Base-by-base conservation (phyloP, 176 grass and related monocot species). In the Triticum turgidum region DNA sequence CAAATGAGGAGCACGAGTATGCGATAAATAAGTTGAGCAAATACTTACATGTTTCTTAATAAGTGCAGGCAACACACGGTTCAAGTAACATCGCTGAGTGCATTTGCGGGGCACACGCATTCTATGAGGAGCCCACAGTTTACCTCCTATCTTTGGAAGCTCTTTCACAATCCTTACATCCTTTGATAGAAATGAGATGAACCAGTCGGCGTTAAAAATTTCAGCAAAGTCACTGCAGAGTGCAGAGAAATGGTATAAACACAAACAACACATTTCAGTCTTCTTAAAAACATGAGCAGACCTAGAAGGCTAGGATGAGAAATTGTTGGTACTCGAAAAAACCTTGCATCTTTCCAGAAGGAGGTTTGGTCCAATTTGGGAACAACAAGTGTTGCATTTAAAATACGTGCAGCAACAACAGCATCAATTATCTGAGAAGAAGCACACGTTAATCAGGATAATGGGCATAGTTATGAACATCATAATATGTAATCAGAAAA, bases 291-390 rank as follows among this genome's bases (percentile, higher is more conserved):
- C 29, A 85, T 3, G 5, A 39, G 22, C 20, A 76, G 27, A 56
- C 65, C 62, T 59, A 54, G 67, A 73, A 84, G 61, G 8, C 62
- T 76, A 58, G 65, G 85, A 54, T 82, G 72, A 45, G 6, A 89
- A 87, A 21, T 65, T 39, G 11, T 30, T 18, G 9, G 7, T 22
- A n/a, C 71, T 81, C 29, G 25, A 80, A 49, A 34, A 87, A 94
- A 98, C 95, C 95, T 98, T 76, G 95, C 86, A 82, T 98, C 93
- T 87, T 95, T 98, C 95, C 95, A 98, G 86, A 98, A 98, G 85
- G 95, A 98, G 82, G 89, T 93, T 68, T 93, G 87, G 80, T 98
- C 95, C 62, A 98, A 89, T 85, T 92, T 90, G 72, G 95, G 95
- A 86, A 95, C 87, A 74, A 98, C 89, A 77, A 98, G 95, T 49